Evolutionary conservation across 805 yeast species (phyloP), one percentile per base, ranked within the genome.

Genomic region (Candida coleopterorum): DNA sequence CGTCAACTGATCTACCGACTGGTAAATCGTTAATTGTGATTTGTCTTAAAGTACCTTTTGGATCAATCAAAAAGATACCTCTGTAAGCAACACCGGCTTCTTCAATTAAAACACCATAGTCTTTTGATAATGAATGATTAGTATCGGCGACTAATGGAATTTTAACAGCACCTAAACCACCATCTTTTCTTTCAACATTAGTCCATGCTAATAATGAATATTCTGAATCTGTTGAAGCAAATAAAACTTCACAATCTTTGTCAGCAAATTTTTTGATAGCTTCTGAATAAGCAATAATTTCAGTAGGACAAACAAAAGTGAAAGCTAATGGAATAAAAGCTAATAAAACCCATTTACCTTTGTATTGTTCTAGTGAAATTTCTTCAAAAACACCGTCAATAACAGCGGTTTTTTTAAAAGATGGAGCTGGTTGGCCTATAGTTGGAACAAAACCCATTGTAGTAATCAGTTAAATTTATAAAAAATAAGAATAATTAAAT

Each of bases 241-340:
- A 88, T 60, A 93, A 78, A 36, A 93, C 81, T 73, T 87, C 85
- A 51, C 87, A 79, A 58, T 81, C 90, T 63, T 86, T 82, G 51
- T 77, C 94, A 54, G 83, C 66, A 72, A 93, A 93, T 76, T 82
- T 81, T 75, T 81, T 79, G 55, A 79, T 85, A 53, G 97, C 96
- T 55, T 90, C 96, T 47, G 96, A 85, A 83, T 88, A 93, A 53
- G 97, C 97, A 69, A 93, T 81, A 75, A 93, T 89, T 77, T 93
- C 97, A 52, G 98, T 93, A 68, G 99, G 98, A 74, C 98, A 93
- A 47, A 93, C 97, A 55, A 93, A 93, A 44, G 99, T 93, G 89
- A 93, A 93, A 36, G 98, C 98, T 78, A 90, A 74, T 68, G 98
- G 99, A 65, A 93, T 83, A 75, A 93, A 93, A 46, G 94, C 97